Conservation (phyloP, 192 early-diverging fungal genomes). For the Physocladia obscura region DNA sequence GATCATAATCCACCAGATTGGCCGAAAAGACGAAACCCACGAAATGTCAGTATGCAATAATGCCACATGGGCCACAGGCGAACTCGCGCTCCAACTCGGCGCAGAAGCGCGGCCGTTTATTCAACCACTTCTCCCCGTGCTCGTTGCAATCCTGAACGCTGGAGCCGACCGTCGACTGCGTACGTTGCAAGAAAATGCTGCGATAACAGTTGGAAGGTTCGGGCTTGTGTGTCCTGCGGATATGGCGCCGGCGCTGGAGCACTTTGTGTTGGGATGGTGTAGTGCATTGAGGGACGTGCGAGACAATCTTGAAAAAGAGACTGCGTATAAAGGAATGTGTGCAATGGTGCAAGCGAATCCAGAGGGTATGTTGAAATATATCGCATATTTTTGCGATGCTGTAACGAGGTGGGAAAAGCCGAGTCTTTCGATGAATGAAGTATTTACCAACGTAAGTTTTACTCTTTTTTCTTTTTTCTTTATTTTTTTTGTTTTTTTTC, state of each 20-base stretch:
- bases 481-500: not conserved
- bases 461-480: too few relatives aligned
- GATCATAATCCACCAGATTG: conserved; percentile 67
- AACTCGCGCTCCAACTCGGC: conserved; percentile 82
- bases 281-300: conserved; percentile 73
- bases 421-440: conserved; percentile 57
- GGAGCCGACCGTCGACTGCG: conserved; percentile 61
- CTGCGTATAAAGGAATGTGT: conserved; percentile 94
- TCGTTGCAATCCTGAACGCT: conserved; percentile 79
- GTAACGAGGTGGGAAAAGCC: conserved; percentile 75
- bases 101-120: conserved; percentile 81
- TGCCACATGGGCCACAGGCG: conserved; percentile 95
- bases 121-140: conserved; percentile 74
- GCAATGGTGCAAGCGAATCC: conserved; percentile 90
- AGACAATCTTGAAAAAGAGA: conserved; percentile 95
- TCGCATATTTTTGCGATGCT: conserved; percentile 79
- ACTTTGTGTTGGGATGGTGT: conserved; percentile 85
- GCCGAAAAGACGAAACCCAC: conserved; percentile 6
- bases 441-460: conserved; percentile 58
- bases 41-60: conserved; percentile 89
- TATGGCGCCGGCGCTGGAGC: conserved; percentile 82
- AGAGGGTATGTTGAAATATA: conserved; percentile 59
- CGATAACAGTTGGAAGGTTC: conserved; percentile 95
- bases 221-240: conserved; percentile 80
- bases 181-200: conserved; percentile 85